These are phyloP conservation scores for Silene noctiflora DNA, from an alignment of 179 eudicot species.

Conservation along the genomic window DNA sequence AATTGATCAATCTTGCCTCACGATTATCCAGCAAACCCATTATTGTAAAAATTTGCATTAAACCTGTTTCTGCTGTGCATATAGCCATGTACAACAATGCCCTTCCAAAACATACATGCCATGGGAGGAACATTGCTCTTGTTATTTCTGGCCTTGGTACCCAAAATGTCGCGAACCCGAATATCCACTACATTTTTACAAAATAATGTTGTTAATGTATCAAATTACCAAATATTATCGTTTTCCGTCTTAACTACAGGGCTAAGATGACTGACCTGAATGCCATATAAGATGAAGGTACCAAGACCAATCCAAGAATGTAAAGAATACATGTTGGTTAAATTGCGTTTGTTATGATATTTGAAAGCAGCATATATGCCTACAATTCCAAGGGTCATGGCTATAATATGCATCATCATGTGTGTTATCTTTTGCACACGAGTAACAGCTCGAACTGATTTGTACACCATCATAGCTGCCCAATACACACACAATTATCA, in stretches of 20 bases:
- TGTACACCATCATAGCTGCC: slow-evolving; percentile 45
- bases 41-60: slow-evolving; percentile 36
- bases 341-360: slow-evolving; percentile 23
- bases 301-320: slow-evolving; percentile 45
- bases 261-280: slow-evolving; percentile 28
- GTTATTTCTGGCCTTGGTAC: slow-evolving; percentile 21
- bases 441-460: slow-evolving; percentile 22
- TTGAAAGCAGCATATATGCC: slow-evolving; percentile 41
- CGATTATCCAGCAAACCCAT: slow-evolving; percentile 23
- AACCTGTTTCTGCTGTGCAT: slow-evolving; percentile 39
- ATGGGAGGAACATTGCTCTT: slow-evolving; percentile 25
- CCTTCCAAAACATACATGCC: slow-evolving; percentile 43
- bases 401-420: slow-evolving; percentile 30
- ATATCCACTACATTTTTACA: slow-evolving; percentile 29
- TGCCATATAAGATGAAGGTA: slow-evolving; percentile 42
- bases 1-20: slow-evolving; percentile 39
- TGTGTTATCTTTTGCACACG: slow-evolving; percentile 32
- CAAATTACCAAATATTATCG: not conserved
- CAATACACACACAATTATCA: not conserved
- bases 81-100: slow-evolving; percentile 36
- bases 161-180: slow-evolving; percentile 37
- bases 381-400: slow-evolving; percentile 34
- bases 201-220: not conserved
- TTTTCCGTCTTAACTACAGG: no score
- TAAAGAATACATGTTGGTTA: slow-evolving; percentile 37